A percentile compares a stretch with the other conserved stretches of the same genome.
phyloP scores from a whole-genome alignment of 306 rosid genomes.

The Ammopiptanthus mongolicus region DNA sequence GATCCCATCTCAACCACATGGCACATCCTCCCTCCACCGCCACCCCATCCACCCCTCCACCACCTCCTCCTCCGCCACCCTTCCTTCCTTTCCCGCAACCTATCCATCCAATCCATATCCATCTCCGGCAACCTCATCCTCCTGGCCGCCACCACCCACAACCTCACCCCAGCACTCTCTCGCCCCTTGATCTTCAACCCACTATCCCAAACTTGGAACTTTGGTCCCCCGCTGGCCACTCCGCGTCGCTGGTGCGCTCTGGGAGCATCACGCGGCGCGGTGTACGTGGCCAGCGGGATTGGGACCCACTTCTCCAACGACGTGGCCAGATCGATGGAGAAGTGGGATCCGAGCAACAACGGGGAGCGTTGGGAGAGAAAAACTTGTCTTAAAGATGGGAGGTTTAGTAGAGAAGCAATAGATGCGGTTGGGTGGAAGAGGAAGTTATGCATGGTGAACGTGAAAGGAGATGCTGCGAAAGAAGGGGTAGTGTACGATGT shows the following conservation, averaged over 20 bases:
- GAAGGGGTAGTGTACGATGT: constrained; percentile 65
- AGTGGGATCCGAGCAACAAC: constrained; percentile 27
- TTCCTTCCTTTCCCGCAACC: constrained; percentile 69
- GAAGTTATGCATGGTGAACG: constrained; percentile 75
- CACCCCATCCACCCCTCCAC: constrained; percentile 39
- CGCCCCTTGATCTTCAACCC: constrained; percentile 66
- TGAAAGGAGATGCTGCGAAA: constrained; percentile 51
- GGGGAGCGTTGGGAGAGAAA: constrained; percentile 50
- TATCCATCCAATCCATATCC: constrained; percentile 63
- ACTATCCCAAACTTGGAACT: constrained; percentile 27
- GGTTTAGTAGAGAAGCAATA: constrained; percentile 75
- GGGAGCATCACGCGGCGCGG: constrained; percentile 27
- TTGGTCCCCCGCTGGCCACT: constrained; percentile 40
- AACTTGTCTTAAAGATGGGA: constrained; percentile 36
- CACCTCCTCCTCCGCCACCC: constrained; percentile 68
- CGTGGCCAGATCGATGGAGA: constrained; percentile 50
- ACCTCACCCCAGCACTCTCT: constrained; percentile 58
- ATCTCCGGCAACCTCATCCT: constrained; percentile 47
- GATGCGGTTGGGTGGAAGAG: constrained; percentile 87
- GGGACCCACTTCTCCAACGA: constrained; percentile 57
- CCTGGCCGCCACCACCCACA: constrained; percentile 65
- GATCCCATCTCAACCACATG: constrained; percentile 63
- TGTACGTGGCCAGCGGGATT: constrained; percentile 72
- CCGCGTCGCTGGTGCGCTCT: constrained; percentile 89
- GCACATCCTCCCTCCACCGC: constrained; percentile 46